These are phyloP conservation scores for Venturiaceae sp. DNA, from an alignment of 2,329 filamentous ascomycete species.

Conservation along the genomic window DNA sequence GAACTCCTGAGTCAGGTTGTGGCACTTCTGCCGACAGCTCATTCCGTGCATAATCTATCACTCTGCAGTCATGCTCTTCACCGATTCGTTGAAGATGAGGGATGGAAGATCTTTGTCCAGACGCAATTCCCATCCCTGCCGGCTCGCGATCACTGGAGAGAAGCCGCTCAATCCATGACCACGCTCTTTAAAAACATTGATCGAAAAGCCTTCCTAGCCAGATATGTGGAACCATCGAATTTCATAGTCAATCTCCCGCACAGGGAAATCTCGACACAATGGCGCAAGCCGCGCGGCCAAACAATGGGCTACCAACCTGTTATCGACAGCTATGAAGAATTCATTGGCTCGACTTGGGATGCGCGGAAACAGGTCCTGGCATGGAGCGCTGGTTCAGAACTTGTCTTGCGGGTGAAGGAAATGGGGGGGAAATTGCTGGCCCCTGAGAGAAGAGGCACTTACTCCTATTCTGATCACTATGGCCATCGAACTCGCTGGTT, in stretches of 20 bases:
- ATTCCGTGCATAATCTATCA: slow-evolving; percentile 33
- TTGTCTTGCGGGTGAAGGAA: slow-evolving; percentile 41
- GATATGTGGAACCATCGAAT: slow-evolving; percentile 37
- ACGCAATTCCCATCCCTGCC: slow-evolving; percentile 33
- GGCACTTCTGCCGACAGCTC: slow-evolving; percentile 34
- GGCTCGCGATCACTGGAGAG: slow-evolving; percentile 26
- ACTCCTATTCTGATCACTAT: slow-evolving; percentile 20
- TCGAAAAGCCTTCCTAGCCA: slow-evolving; percentile 44
- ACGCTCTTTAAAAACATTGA: slow-evolving; percentile 49
- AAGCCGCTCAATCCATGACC: slow-evolving; percentile 44
- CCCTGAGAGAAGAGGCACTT: slow-evolving; percentile 15
- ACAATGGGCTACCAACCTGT: slow-evolving; percentile 51
- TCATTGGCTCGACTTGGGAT: slow-evolving; percentile 31
- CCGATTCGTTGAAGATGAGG: slow-evolving; percentile 33
- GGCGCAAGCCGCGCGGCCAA: slow-evolving; percentile 28
- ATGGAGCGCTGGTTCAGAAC: slow-evolving; percentile 50
- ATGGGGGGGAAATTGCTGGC: slow-evolving; percentile 23
- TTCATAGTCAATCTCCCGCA: slow-evolving; percentile 23
- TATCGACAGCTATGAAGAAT: slow-evolving; percentile 48
- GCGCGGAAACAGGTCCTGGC: slow-evolving; percentile 46
- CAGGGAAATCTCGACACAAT: slow-evolving; percentile 17
- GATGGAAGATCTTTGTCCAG: slow-evolving; percentile 40
- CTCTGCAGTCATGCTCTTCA: slow-evolving; percentile 36
- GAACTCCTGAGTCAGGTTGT: slow-evolving; percentile 28
- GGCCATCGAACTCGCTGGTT: slow-evolving; percentile 34